A percentile compares a stretch with the other conserved stretches of the same genome.
These are phyloP conservation scores for Spinacia oleracea DNA, from an alignment of 179 eudicot species.

Conservation along the genomic window DNA sequence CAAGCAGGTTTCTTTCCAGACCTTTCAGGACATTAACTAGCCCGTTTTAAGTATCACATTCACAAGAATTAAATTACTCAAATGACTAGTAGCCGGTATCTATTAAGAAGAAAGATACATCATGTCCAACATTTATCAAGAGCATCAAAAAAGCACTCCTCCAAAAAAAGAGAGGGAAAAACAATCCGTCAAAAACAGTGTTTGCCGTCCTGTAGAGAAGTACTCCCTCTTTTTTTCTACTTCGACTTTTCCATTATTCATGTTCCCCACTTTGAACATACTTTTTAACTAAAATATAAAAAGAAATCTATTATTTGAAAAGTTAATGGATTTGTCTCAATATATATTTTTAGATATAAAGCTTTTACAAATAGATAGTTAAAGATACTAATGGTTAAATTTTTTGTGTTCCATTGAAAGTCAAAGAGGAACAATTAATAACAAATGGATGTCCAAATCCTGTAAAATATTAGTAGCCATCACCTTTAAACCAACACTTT, in stretches of 20 bases:
- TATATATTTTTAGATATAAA: too few relatives aligned
- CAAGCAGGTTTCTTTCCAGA: not conserved
- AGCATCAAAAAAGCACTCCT: not conserved
- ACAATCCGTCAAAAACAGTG: not conserved
- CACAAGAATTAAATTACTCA: not conserved
- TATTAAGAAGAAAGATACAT: not conserved
- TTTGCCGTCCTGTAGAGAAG: not conserved
- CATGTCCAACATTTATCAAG: not conserved
- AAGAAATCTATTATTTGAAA: too few relatives aligned
- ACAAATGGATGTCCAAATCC: not conserved
- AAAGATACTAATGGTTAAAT: too few relatives aligned
- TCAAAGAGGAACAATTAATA: not conserved
- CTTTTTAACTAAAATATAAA: too few relatives aligned
- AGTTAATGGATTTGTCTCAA: too few relatives aligned
- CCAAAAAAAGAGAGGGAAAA: not conserved
- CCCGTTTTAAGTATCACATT: not conserved
- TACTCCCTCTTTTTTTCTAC: too few relatives aligned
- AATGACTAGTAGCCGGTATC: not conserved
- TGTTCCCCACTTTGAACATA: too few relatives aligned
- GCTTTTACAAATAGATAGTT: too few relatives aligned
- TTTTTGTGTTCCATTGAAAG: too few relatives aligned
- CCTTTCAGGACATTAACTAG: not conserved
- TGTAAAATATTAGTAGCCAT: not conserved
- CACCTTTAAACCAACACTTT: not conserved
- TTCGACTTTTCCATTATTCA: too few relatives aligned